phyloP scores from a whole-genome alignment of 805 yeast genomes.

The Monosporozyma yasuniensis region DNA sequence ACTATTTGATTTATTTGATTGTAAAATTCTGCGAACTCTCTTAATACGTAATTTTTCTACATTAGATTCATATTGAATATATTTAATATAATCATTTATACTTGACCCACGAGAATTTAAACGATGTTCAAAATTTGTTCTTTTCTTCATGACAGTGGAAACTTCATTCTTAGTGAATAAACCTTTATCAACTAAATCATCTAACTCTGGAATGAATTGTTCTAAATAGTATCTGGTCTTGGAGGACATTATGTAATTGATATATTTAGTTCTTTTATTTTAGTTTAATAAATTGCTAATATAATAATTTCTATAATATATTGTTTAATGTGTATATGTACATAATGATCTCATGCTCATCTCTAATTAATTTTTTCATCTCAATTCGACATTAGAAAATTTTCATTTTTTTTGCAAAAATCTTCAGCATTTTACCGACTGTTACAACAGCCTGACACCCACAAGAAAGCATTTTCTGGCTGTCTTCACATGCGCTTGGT shows the following conservation, averaged over 20 bases:
- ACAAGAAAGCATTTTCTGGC: neutral
- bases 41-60: slow-evolving; percentile 71
- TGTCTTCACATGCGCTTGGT: neutral
- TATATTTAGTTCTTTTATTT: neutral
- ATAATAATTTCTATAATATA: too few relatives aligned
- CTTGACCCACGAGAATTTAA: slow-evolving; percentile 75
- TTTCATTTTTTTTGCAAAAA: neutral
- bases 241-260: slow-evolving; percentile 35
- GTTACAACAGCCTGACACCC: neutral
- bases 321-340: neutral
- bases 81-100: slow-evolving; percentile 66
- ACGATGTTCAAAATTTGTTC: slow-evolving; percentile 93
- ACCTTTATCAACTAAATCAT: slow-evolving; percentile 74
- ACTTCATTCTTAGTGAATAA: slow-evolving; percentile 78
- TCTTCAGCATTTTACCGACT: neutral
- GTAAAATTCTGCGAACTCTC: slow-evolving; percentile 53
- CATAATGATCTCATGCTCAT: slow-evolving; percentile 12
- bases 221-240: slow-evolving; percentile 50
- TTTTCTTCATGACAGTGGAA: slow-evolving; percentile 74
- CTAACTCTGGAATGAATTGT: slow-evolving; percentile 81
- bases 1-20: slow-evolving; percentile 50
- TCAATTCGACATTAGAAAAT: neutral
- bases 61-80: slow-evolving; percentile 71
- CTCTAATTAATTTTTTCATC: slow-evolving; percentile 10
- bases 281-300: too few relatives aligned